phyloP scores from a whole-genome alignment of 1,284 basidiomycete species.

The Tilletia indica region DNA sequence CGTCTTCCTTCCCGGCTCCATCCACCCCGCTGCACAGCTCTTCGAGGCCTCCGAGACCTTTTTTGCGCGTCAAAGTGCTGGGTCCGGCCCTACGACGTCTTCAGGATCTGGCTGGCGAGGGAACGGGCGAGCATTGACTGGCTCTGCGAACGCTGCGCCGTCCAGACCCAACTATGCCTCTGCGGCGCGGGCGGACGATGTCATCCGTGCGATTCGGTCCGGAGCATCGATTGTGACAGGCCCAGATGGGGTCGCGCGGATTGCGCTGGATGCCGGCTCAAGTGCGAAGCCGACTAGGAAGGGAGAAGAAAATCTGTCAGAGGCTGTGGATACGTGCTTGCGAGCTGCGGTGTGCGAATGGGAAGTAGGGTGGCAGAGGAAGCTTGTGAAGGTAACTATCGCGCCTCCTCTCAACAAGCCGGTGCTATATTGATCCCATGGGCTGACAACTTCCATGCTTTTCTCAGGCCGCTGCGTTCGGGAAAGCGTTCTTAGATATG shows the following conservation, averaged over 20 bases:
- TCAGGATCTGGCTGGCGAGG: background rate
- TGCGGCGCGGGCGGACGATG: constrained; percentile 86
- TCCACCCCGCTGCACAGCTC: constrained; percentile 83
- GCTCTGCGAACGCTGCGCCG: background rate
- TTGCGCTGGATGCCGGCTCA: background rate
- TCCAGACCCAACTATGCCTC: constrained; percentile 67
- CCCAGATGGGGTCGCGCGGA: constrained; percentile 1
- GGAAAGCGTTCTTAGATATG: constrained; percentile 85
- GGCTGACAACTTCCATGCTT: no score
- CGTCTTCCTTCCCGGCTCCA: constrained; percentile 83
- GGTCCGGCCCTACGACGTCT: constrained; percentile 44
- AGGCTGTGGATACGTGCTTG: constrained; percentile 87
- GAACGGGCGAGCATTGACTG: background rate
- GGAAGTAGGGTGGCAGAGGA: constrained; percentile 83
- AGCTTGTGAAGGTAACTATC: constrained; percentile 65
- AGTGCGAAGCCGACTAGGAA: background rate
- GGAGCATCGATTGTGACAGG: constrained; percentile 14
- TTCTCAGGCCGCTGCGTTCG: constrained; percentile 77
- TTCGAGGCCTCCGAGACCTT: constrained; percentile 17
- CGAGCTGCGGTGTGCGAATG: constrained; percentile 90
- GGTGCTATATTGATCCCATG: no score
- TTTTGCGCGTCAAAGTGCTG: constrained; percentile 60
- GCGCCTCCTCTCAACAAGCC: background rate
- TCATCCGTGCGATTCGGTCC: constrained; percentile 78
- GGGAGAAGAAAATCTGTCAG: constrained; percentile 62